Base-by-base conservation (phyloP, 352 stramenopile species). In the Phytophthora syringae region DNA sequence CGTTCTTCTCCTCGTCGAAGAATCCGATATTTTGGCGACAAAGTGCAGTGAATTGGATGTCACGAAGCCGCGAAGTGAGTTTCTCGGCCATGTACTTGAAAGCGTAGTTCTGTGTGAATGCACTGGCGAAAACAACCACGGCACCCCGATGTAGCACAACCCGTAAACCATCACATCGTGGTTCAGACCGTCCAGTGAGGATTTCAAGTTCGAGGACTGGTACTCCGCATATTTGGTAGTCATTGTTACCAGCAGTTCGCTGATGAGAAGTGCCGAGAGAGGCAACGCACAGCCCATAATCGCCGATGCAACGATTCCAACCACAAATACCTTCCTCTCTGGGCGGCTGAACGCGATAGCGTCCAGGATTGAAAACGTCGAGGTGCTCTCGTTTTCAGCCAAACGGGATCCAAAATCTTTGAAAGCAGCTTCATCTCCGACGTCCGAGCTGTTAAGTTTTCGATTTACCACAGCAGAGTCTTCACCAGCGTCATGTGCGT, bases 1-100 rank as follows among this genome's bases (percentile, higher is more conserved):
- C 77, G 56, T 92, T 84, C 7, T 76, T 57, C 40, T 80, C 59
- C 4, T 80, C 62, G 54, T 97, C 88, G 49, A 94, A 95, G 53
- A 85, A 97, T 1, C 66, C 81, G 11, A 92, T 67, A 24, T 79
- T 69, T n/a, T 81, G 77, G 3, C 52, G 52, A 21, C 70, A 75
- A 7, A 85, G 44, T 0, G 70, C 65, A 5, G 65, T 54, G 32
- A 89, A 87, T n/a, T 86, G 70, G 20, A 82, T 69, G 15, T 84
- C 63, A 2, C 80, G 76, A 5, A 88, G 68, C 0, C 82, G 71
- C 1, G 76, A 77, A 18, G 74, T 76, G 16, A 89, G 60, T 32
- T 80, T 80, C 49, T 89, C 80, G 18, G 57, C 69, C 51, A 84
- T 81, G 60, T 75, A 81, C 36, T 77, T 73, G 57, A 88, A 88